Conservation (phyloP, 495 filamentous ascomycete species). For the Polyplosphaeria fusca region DNA sequence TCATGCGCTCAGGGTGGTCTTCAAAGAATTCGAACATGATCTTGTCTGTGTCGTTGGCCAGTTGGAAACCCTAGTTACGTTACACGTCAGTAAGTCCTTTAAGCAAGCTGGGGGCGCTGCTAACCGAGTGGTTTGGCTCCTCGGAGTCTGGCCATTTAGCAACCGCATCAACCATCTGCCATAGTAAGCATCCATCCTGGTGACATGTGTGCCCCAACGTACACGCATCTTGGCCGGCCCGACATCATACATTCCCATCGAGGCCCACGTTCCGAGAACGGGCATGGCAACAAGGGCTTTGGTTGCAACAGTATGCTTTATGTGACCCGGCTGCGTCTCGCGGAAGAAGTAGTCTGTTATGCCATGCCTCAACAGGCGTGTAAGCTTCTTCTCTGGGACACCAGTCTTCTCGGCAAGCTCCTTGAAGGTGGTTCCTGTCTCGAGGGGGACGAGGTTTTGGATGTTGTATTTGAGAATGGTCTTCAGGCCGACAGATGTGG, state of each 20-base stretch:
- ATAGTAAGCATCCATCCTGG: conserved; percentile 2
- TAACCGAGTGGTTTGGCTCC: conserved; percentile 15
- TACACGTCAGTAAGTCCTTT: conserved; percentile 3
- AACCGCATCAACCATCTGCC: conserved; percentile 9
- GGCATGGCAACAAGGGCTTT: conserved; percentile 4
- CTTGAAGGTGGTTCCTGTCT: neutral
- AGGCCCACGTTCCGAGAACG: conserved; percentile 4
- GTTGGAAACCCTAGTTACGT: conserved; percentile 5
- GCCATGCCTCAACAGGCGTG: neutral
- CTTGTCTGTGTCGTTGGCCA: conserved; percentile 7
- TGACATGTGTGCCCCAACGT: conserved; percentile 4
- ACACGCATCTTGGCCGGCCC: conserved; percentile 9
- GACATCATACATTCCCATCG: conserved; percentile 8
- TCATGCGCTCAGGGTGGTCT: conserved; percentile 8
- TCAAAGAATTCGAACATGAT: conserved; percentile 9
- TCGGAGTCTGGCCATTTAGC: conserved; percentile 18
- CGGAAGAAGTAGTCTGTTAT: conserved; percentile 12
- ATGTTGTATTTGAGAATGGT: neutral
- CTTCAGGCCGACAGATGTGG: neutral
- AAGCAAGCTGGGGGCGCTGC: neutral
- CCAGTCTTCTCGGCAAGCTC: neutral
- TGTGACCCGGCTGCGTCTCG: conserved; percentile 11
- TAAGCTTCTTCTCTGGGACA: neutral
- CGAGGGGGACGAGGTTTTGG: neutral
- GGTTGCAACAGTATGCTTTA: conserved; percentile 13